phyloP scores from a whole-genome alignment of 768 basidiomycete genomes.

The Trametes sanguinea region DNA sequence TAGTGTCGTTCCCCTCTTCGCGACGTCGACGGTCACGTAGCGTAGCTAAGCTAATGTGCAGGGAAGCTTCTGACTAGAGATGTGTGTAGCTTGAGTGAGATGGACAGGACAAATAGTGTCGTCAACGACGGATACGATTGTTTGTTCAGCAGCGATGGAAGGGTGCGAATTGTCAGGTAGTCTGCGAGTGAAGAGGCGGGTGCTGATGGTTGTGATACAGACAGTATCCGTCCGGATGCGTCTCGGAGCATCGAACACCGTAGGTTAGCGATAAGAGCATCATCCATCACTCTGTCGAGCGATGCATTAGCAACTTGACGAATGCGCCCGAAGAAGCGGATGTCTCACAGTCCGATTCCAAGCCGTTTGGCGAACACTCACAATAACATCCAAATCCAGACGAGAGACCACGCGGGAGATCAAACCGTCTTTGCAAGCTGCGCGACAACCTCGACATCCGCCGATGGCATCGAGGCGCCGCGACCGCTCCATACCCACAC shows the following conservation, averaged over 20 bases:
- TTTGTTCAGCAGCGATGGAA: background rate
- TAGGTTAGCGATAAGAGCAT: too few species aligned
- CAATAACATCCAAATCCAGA: conserved; percentile 11
- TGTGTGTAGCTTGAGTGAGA: background rate
- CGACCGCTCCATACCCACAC: background rate
- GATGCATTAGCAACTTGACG: too few species aligned
- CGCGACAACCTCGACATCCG: background rate
- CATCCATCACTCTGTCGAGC: too few species aligned
- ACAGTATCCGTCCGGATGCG: too few species aligned
- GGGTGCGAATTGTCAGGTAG: background rate
- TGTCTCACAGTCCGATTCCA: background rate
- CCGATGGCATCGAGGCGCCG: background rate
- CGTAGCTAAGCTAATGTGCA: too few species aligned
- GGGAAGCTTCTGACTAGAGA: background rate
- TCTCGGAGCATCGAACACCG: too few species aligned
- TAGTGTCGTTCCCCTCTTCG: too few species aligned
- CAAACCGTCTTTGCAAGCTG: conserved; percentile 3
- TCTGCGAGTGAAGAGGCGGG: too few species aligned
- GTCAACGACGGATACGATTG: background rate
- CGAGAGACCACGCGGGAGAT: conserved; percentile 3
- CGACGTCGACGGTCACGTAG: too few species aligned
- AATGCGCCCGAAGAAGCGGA: background rate
- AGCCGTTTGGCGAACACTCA: background rate
- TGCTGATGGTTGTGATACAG: too few species aligned
- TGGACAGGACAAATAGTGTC: background rate